Percentiles rank a stretch among this genome's conserved stretches.
These are phyloP conservation scores for Ganoderma boninense DNA, from an alignment of 1,284 basidiomycete genomes.

Conservation along the genomic window DNA sequence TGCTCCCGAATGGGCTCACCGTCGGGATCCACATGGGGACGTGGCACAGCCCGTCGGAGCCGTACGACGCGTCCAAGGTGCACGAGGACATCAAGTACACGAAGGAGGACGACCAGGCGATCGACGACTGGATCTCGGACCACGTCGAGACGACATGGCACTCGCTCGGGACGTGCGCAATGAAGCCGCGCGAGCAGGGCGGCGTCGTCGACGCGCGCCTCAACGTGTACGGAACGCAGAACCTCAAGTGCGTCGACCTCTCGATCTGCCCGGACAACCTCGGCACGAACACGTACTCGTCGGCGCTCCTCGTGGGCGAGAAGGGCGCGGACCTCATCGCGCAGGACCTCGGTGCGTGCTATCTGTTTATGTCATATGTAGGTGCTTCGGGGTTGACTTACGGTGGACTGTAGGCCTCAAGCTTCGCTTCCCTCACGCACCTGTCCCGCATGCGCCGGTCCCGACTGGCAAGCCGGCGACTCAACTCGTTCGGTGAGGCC, in stretches of 20 bases:
- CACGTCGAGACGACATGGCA: slow-evolving; percentile 84
- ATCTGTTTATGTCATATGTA: background rate
- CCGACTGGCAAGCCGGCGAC: slow-evolving; percentile 64
- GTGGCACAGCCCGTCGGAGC: slow-evolving; percentile 66
- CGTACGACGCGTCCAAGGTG: slow-evolving; percentile 63
- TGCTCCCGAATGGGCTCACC: slow-evolving; percentile 67
- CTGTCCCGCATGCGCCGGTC: slow-evolving; percentile 73
- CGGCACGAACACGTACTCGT: slow-evolving; percentile 78
- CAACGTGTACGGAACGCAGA: slow-evolving; percentile 77
- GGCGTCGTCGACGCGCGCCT: slow-evolving; percentile 80
- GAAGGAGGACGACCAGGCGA: slow-evolving; percentile 71
- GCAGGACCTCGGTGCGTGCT: slow-evolving; percentile 66
- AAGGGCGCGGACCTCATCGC: slow-evolving; percentile 69
- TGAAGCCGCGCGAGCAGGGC: slow-evolving; percentile 81
- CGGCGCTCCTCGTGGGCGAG: slow-evolving; percentile 73
- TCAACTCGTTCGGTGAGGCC: slow-evolving; percentile 46
- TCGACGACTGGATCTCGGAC: slow-evolving; percentile 72
- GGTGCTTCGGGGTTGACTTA: background rate
- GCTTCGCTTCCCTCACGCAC: slow-evolving; percentile 68
- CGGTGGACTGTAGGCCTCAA: slow-evolving; percentile 56
- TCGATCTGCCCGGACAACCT: slow-evolving; percentile 78
- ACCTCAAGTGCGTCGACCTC: slow-evolving; percentile 74
- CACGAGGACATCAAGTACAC: slow-evolving; percentile 72
- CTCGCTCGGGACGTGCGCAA: slow-evolving; percentile 66
- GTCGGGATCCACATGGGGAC: slow-evolving; percentile 80